phyloP scores from a whole-genome alignment of 108 stramenopile genomes.

The Fragilariopsis cylindrus region DNA sequence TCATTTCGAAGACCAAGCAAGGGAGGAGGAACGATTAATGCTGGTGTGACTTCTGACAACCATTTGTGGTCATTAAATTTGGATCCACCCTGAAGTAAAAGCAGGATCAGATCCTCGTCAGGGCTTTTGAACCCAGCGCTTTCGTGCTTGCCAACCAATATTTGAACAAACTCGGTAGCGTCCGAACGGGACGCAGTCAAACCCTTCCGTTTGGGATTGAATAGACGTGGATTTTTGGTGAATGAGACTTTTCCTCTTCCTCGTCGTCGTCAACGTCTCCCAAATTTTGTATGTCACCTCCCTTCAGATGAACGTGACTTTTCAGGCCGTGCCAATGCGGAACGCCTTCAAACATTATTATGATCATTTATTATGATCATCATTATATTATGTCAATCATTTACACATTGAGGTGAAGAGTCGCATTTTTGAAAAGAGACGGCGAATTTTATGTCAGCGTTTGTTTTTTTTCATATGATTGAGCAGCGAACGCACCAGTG shows the following conservation, averaged over 20 bases:
- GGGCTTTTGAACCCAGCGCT: constrained; percentile 62
- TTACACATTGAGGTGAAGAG: too few species aligned
- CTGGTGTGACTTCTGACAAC: constrained; percentile 64
- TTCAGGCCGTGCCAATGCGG: constrained; percentile 60
- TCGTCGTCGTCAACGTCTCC: constrained; percentile 24
- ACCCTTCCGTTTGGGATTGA: constrained; percentile 43
- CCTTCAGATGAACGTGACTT: constrained; percentile 36
- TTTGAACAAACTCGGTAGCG: constrained; percentile 59
- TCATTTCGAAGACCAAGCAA: constrained; percentile 18
- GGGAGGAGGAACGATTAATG: constrained; percentile 63
- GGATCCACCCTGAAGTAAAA: constrained; percentile 62
- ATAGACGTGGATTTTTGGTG: constrained; percentile 65
- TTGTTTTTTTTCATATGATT: too few species aligned
- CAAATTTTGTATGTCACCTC: background rate
- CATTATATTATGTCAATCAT: too few species aligned
- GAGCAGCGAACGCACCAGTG: too few species aligned
- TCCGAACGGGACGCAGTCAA: constrained; percentile 55
- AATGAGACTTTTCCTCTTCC: constrained; percentile 43
- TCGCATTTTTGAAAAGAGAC: too few species aligned
- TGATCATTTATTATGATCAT: too few species aligned
- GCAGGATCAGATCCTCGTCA: constrained; percentile 67
- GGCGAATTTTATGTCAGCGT: too few species aligned
- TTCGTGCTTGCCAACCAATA: constrained; percentile 60
- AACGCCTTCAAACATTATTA: constrained; percentile 18
- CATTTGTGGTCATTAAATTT: constrained; percentile 39